A percentile compares a stretch with the other conserved stretches of the same genome.
Evolutionary conservation across 2,329 filamentous ascomycete species (phyloP).

Genomic region (Stagonosporopsis vannaccii): DNA sequence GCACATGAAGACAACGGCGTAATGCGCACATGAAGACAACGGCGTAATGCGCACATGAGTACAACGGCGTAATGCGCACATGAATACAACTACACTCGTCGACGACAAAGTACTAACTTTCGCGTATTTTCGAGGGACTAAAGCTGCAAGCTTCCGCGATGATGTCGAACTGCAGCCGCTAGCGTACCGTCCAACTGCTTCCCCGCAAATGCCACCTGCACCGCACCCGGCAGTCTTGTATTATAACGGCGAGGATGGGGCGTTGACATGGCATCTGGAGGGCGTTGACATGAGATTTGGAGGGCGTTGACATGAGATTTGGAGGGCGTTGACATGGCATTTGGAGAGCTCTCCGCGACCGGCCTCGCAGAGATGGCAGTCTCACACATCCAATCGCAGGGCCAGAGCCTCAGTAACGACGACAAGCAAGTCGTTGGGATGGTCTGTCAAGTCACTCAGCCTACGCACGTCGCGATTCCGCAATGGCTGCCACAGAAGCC

Average conservation of each 20-base stretch:
- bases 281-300: too few species aligned
- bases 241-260: neutral
- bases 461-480: neutral
- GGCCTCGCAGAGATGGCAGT: conserved; percentile 2
- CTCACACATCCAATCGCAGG: neutral
- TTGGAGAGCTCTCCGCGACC: neutral
- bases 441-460: neutral
- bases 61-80: neutral
- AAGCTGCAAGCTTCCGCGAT: conserved; percentile 1
- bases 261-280: neutral
- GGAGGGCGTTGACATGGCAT: neutral
- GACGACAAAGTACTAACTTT: neutral
- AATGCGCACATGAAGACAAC: neutral
- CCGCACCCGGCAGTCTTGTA: neutral
- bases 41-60: neutral
- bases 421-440: neutral
- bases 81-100: neutral
- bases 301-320: neutral
- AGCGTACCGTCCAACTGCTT: conserved; percentile 4
- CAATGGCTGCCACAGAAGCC: neutral
- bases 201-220: conserved; percentile 7
- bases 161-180: conserved; percentile 12
- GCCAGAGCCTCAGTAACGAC: neutral
- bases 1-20: neutral
- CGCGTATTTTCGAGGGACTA: conserved; percentile 4